Base-by-base conservation (phyloP, 2,329 filamentous ascomycete genomes). In the Zasmidium angulare region DNA sequence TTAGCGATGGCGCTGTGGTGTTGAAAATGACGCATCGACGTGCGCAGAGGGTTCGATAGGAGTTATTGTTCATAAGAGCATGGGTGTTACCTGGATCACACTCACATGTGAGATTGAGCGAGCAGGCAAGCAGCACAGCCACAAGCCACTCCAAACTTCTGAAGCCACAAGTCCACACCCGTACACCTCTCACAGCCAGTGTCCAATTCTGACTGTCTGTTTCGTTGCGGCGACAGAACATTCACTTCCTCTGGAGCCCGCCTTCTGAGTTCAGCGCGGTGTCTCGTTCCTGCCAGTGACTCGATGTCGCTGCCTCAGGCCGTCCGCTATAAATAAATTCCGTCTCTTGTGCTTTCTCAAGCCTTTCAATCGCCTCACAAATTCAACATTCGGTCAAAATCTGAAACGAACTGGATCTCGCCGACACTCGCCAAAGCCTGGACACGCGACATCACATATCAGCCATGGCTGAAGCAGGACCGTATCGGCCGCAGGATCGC, bases 401-500 rank as follows among this genome's bases (percentile, higher is more conserved):
- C 21, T 29, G n/a, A 50, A 2, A 29, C 21, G 10, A 50, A 2
- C 22, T 14, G 49, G 17, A 29, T n/a, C 21, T 29, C 3, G 24
- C 20, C 22, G 12, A 3, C 11, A n/a, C 9, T 19, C 3, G 29
- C 3, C 4, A 29, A 23, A 26, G 11, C 26, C 21, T 10, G 17
- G 19, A 12, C 22, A 10, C 14, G 23, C 14, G 36, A 26, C 48
- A 26, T 26, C 48, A 50, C 48, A 26, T 12, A n/a, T 24, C 48
- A 9, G 12, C 22, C 23, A 87, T 88, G 85, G 82, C 82, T 63
- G 75, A 79, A 59, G 75, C 74, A 59, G 79, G 82, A 22, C 90
- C 90, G 1, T 89, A 86, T 72, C 76, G 80, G 62, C 74, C 83
- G 2, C 93, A 97, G 76, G 85, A 96, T 71, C 78, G 81, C 10